A percentile compares a stretch with the other conserved stretches of the same genome.
These are phyloP conservation scores for Blattamonas nauphoetae DNA, from an alignment of 78 protist genomes.

Conservation along the genomic window DNA sequence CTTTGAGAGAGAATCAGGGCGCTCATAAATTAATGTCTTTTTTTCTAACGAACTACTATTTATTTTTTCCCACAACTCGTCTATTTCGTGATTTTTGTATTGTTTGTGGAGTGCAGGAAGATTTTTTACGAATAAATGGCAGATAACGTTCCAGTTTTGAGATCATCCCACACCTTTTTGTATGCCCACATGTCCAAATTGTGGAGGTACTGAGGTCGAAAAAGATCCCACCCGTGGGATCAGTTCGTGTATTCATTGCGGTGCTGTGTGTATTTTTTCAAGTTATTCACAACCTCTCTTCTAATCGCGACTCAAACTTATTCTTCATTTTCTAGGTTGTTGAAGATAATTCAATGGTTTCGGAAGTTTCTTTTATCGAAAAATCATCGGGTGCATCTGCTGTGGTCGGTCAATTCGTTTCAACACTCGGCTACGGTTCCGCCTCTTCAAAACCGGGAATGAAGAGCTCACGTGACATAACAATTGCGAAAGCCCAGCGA, in stretches of 20 bases:
- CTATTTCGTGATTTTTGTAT: no score
- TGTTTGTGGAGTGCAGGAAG: no score
- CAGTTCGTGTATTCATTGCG: slow-evolving; percentile 17
- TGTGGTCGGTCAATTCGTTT: slow-evolving; percentile 36
- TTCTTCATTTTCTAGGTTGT: slow-evolving; percentile 8
- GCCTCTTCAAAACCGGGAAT: background rate
- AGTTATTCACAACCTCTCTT: background rate
- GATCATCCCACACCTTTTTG: no score
- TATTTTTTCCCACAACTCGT: no score
- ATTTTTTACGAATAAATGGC: no score
- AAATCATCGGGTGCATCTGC: slow-evolving; percentile 15
- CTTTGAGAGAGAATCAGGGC: no score
- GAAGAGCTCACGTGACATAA: slow-evolving; percentile 29
- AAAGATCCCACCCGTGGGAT: slow-evolving; percentile 4
- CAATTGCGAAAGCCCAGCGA: slow-evolving; percentile 12
- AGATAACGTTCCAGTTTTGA: no score
- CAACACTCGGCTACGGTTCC: background rate
- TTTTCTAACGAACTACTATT: no score
- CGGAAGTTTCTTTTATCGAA: slow-evolving; percentile 24
- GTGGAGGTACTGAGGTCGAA: slow-evolving; percentile 15
- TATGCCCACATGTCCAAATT: background rate
- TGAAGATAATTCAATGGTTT: slow-evolving; percentile 31
- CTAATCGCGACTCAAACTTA: background rate
- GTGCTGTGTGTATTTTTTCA: background rate
- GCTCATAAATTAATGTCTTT: no score